Conservation (phyloP, 2,329 filamentous ascomycete genomes). For the Thermothelomyces thermophilus region DNA sequence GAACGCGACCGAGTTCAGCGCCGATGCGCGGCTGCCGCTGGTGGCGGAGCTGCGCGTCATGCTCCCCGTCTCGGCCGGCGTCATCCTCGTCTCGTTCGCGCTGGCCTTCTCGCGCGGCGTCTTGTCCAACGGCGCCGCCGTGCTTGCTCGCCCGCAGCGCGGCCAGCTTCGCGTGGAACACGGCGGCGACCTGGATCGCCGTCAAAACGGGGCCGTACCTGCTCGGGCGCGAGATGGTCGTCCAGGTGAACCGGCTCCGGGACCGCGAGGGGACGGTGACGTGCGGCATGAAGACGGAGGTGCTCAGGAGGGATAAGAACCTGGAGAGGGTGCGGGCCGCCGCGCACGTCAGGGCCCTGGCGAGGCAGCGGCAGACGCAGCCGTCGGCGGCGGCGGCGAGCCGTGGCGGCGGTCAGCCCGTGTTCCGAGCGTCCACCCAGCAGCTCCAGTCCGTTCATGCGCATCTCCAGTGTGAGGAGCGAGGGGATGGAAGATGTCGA, state of each 20-base stretch:
- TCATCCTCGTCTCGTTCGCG: constrained; percentile 24
- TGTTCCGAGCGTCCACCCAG: constrained; percentile 5
- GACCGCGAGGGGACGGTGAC: constrained; percentile 19
- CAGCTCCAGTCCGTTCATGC: constrained; percentile 12
- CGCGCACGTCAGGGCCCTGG: constrained; percentile 13
- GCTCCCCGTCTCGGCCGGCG: constrained; percentile 26
- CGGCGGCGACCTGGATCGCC: constrained; percentile 17
- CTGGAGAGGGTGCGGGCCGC: constrained; percentile 18
- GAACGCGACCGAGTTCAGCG: constrained; percentile 22
- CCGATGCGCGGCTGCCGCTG: constrained; percentile 16
- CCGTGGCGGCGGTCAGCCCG: constrained; percentile 2
- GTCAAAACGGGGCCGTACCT: constrained; percentile 21
- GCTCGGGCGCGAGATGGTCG: constrained; percentile 14
- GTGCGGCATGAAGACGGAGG: constrained; percentile 23
- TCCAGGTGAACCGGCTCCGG: constrained; percentile 13
- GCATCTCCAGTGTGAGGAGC: not conserved
- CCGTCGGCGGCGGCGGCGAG: not conserved
- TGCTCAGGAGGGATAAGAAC: constrained; percentile 21
- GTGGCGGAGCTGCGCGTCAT: constrained; percentile 13
- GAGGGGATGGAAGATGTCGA: constrained; percentile 15
- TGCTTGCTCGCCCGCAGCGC: constrained; percentile 14
- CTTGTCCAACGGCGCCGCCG: constrained; percentile 12
- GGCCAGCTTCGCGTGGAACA: constrained; percentile 18
- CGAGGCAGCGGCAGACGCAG: not conserved
- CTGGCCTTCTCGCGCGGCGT: constrained; percentile 23